Evolutionary conservation across 2,329 filamentous ascomycete genomes (phyloP), one percentile per base, ranked within the genome.

Genomic region (Aspergillus sp.): DNA sequence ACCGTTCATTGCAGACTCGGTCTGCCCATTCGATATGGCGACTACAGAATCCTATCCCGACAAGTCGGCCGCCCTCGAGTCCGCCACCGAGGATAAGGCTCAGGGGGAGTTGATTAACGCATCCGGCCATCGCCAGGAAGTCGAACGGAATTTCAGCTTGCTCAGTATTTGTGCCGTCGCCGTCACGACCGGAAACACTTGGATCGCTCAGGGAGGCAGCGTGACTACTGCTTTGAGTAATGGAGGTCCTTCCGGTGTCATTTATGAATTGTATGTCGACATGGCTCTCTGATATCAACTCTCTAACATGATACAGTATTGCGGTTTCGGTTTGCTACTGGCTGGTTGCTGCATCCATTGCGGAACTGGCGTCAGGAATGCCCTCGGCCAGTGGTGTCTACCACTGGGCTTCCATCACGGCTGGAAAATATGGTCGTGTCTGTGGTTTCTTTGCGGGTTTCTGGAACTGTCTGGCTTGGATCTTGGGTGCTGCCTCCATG

Each of bases 161-260:
- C 52, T 82, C 37, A 77, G 75, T 40, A 75, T 83, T 34, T 78
- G 79, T 40, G 79, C 78, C 26, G 70, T 80, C 37, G 80, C 78
- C 0, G 63, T 84, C 40, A 83, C 79, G 1, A 77, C 82, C 26
- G 81, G 82, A 60, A 83, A 82, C 54, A 80, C 81, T 12, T 85
- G 81, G 81, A 74, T 81, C 42, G 78, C 80, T 5, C 66, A 83
- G 46, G 81, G 79, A 42, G 81, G 81, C 9, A 81, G 79, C 42
- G 72, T 84, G 33, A 69, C 73, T 10, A 66, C 75, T 35, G 76
- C 77, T 19, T 72, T 82, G 47, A 74, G 70, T 56, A 83, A 84
- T 62, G 81, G 81, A 48, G 81, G 81, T 0, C 76, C 79, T 0
- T 75, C 81, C 0, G 79, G 79, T 10, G 75, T 82, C 0, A 64